Conservation (phyloP, 108 stramenopile genomes). For the Cyclotella sp. region DNA sequence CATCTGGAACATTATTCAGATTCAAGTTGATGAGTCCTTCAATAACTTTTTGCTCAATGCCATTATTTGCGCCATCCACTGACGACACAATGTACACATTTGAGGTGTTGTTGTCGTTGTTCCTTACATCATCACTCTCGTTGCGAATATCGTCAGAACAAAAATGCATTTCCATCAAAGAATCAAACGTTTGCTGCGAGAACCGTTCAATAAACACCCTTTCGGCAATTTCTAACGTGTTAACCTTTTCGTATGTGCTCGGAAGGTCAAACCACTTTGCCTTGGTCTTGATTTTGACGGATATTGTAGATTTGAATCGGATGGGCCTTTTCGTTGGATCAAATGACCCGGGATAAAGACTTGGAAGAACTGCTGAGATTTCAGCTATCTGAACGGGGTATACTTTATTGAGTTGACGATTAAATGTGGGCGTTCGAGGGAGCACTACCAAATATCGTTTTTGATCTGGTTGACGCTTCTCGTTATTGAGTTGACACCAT, state of each 20-base stretch:
- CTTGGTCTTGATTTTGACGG: conserved; percentile 14
- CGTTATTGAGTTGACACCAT: conserved; percentile 3
- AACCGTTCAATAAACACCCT: conserved; percentile 1
- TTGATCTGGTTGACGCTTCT: not conserved
- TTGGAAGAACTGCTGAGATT: not conserved
- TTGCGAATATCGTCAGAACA: not conserved
- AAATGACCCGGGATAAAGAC: not conserved
- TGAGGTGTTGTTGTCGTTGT: not conserved
- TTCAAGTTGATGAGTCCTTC: not conserved
- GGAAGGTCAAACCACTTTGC: conserved; percentile 19
- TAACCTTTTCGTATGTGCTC: not conserved
- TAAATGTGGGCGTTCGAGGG: not conserved
- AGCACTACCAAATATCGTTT: conserved; percentile 13
- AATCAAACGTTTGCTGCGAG: not conserved
- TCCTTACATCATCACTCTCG: not conserved
- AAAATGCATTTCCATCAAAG: not conserved
- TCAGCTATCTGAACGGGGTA: not conserved
- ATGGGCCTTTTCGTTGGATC: not conserved
- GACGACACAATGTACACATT: no score
- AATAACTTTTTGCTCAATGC: not conserved
- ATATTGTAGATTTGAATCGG: conserved; percentile 8
- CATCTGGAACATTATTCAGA: conserved; percentile 11
- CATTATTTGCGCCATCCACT: not conserved
- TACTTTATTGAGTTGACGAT: not conserved
- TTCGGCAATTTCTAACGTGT: not conserved